Conservation (phyloP, 495 filamentous ascomycete genomes). For the Gamarada debralockiae region DNA sequence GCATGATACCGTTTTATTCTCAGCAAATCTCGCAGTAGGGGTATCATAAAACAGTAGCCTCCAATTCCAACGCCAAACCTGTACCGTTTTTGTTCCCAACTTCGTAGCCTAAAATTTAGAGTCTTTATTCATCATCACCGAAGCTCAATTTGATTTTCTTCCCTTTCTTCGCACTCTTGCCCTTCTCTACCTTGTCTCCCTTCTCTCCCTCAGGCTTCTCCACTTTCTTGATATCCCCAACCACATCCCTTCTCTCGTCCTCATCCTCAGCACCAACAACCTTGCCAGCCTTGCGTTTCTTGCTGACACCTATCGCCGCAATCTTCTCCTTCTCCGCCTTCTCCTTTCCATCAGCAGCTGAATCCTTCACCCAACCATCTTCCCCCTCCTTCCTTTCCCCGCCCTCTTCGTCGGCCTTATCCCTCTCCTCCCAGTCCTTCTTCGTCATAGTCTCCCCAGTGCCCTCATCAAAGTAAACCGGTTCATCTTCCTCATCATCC, state of each 20-base stretch:
- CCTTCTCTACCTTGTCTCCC: constrained; percentile 23
- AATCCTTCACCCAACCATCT: constrained; percentile 6
- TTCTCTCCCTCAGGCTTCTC: constrained; percentile 17
- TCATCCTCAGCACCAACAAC: constrained; percentile 34
- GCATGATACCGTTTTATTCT: no score
- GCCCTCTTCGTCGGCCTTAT: constrained; percentile 1
- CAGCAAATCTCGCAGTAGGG: constrained; percentile 4
- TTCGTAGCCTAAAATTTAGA: no score
- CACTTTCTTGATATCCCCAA: not conserved
- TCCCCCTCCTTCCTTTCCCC: constrained; percentile 6
- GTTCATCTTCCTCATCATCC: constrained; percentile 30
- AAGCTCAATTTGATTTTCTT: constrained; percentile 61
- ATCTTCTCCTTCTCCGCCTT: constrained; percentile 27
- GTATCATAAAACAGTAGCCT: not conserved
- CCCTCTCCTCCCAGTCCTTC: constrained; percentile 26
- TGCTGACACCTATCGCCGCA: constrained; percentile 36
- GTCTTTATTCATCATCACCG: constrained; percentile 39
- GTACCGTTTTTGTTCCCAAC: not conserved
- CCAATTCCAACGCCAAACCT: not conserved
- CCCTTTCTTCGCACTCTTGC: constrained; percentile 35
- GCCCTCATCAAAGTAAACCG: constrained; percentile 34
- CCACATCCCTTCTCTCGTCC: constrained; percentile 9
- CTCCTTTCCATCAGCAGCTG: constrained; percentile 15
- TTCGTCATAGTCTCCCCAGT: constrained; percentile 35
- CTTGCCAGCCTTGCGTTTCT: constrained; percentile 46